A percentile compares a stretch with the other conserved stretches of the same genome.
Evolutionary conservation across 2,329 filamentous ascomycete genomes (phyloP).

Genomic region (Stachybotrys chartarum): DNA sequence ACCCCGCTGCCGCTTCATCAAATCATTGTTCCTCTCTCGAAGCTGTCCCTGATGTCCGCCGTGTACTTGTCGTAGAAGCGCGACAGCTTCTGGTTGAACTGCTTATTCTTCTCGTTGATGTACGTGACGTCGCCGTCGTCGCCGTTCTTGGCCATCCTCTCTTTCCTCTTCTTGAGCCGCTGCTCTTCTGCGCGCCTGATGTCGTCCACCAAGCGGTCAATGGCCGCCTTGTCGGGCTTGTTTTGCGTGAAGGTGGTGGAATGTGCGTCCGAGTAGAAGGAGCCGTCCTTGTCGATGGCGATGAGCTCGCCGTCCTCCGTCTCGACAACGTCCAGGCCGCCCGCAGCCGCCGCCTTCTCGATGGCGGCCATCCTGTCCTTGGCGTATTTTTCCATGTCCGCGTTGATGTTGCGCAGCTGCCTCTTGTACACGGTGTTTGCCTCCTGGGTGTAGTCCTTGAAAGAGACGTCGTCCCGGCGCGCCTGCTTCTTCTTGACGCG

Average conservation of each 20-base stretch:
- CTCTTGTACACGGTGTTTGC: conserved; percentile 91
- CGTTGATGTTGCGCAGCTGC: conserved; percentile 69
- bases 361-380: conserved; percentile 79
- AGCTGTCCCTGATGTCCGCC: conserved; percentile 91
- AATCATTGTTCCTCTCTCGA: conserved; percentile 95
- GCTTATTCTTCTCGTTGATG: conserved; percentile 99
- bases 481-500: conserved; percentile 78
- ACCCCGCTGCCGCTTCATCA: conserved; percentile 32
- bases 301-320: conserved; percentile 92
- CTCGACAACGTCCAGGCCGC: conserved; percentile 88
- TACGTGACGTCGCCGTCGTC: conserved; percentile 92
- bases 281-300: conserved; percentile 84
- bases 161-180: conserved; percentile 76
- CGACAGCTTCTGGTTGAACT: conserved; percentile 96
- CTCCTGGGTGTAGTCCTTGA: conserved; percentile 82
- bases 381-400: conserved; percentile 79
- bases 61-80: conserved; percentile 99
- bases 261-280: conserved; percentile 85
- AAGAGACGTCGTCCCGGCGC: conserved; percentile 78
- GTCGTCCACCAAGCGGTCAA: conserved; percentile 83
- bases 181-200: conserved; percentile 83
- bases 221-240: conserved; percentile 76
- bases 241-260: conserved; percentile 75
- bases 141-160: conserved; percentile 68
- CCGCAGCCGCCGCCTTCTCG: conserved; percentile 75